phyloP scores from a whole-genome alignment of 495 filamentous ascomycete species.

The Apiosordaria backusii region DNA sequence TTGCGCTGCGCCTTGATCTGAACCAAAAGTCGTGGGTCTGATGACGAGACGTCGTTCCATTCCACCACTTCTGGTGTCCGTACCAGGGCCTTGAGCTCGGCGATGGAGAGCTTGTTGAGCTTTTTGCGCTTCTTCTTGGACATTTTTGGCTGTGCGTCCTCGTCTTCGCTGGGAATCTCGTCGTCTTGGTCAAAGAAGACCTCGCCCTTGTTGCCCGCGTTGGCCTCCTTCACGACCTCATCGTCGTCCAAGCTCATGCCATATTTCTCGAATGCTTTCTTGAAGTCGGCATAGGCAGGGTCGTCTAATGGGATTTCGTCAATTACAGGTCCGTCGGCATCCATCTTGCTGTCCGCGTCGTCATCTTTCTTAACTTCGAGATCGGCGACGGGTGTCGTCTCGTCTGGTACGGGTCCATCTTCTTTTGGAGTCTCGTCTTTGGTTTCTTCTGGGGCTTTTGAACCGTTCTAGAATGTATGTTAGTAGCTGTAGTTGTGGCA shows the following conservation, averaged over 20 bases:
- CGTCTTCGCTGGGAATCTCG: constrained; percentile 84
- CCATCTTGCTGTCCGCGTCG: constrained; percentile 34
- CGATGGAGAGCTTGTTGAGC: constrained; percentile 86
- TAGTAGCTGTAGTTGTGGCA: background rate
- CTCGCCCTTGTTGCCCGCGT: constrained; percentile 79
- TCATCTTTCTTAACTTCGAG: constrained; percentile 43
- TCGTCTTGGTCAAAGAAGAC: constrained; percentile 83
- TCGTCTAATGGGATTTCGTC: constrained; percentile 59
- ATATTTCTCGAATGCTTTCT: constrained; percentile 74
- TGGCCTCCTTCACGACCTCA: constrained; percentile 55
- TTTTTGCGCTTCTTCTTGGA: constrained; percentile 94
- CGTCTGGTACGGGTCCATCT: constrained; percentile 24
- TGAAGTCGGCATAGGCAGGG: constrained; percentile 79
- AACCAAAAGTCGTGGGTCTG: constrained; percentile 83
- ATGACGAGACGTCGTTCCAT: constrained; percentile 93
- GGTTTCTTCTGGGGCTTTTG: constrained; percentile 20
- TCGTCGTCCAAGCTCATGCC: constrained; percentile 48
- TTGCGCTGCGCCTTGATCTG: constrained; percentile 95
- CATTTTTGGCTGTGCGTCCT: constrained; percentile 64
- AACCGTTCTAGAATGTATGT: background rate
- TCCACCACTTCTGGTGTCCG: constrained; percentile 91
- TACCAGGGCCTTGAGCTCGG: constrained; percentile 89
- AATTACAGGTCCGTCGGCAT: constrained; percentile 47
- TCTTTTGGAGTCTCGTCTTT: constrained; percentile 30
- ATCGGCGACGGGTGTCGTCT: constrained; percentile 14